Percentiles rank a stretch among this genome's conserved stretches.
These are phyloP conservation scores for Cryptococcus amylolentus DNA, from an alignment of 1,284 basidiomycete species.

Conservation along the genomic window DNA sequence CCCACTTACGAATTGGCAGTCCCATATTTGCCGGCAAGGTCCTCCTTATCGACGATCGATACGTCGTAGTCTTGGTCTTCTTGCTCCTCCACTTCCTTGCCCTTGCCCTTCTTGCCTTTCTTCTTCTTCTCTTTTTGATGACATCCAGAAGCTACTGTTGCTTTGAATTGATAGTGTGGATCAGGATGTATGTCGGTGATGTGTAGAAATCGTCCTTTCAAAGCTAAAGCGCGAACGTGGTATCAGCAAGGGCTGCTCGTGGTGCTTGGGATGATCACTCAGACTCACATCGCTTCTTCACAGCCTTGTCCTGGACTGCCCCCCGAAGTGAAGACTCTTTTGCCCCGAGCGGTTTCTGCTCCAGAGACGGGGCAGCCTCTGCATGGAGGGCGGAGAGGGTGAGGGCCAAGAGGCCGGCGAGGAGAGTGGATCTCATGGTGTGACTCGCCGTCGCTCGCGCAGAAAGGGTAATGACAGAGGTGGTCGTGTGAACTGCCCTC, in stretches of 20 bases:
- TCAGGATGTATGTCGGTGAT: conserved; percentile 52
- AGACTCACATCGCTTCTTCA: conserved; percentile 19
- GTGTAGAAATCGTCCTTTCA: conserved; percentile 47
- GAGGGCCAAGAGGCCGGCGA: conserved; percentile 4
- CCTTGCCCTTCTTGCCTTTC: conserved; percentile 19
- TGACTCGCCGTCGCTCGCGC: background rate
- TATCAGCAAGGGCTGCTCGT: background rate
- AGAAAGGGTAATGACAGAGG: background rate
- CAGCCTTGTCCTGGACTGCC: background rate
- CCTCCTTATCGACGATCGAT: conserved; percentile 10
- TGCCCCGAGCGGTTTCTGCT: background rate
- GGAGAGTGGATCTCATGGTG: conserved; percentile 6
- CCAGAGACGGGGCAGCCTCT: background rate
- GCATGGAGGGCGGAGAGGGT: background rate
- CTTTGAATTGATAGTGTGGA: conserved; percentile 42
- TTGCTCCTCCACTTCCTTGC: conserved; percentile 5
- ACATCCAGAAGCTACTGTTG: conserved; percentile 44
- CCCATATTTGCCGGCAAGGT: conserved; percentile 43
- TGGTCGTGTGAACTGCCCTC: background rate
- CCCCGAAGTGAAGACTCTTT: background rate
- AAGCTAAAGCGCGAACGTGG: conserved; percentile 17
- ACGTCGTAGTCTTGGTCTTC: conserved; percentile 15
- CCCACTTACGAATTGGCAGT: conserved; percentile 41
- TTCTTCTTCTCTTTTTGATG: conserved; percentile 31
- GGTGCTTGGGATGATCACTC: background rate